Conservation (phyloP, 83 land plant genomes). For the Thuja plicata region DNA sequence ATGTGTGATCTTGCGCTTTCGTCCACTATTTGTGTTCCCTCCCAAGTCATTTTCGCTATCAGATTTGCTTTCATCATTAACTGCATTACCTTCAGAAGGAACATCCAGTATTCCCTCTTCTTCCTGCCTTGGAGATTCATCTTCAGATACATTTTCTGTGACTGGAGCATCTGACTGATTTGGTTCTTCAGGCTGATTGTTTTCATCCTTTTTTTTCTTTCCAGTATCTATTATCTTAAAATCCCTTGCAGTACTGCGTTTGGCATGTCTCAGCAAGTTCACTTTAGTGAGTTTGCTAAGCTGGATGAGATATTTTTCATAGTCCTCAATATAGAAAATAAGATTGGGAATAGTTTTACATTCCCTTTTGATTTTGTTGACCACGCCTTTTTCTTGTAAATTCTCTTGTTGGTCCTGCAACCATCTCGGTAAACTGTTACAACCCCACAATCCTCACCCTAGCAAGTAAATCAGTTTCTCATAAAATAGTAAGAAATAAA, state of each 20-base stretch:
- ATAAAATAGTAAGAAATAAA: not conserved
- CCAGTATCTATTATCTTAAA: conserved; percentile 62
- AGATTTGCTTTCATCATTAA: conserved; percentile 25
- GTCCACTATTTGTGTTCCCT: conserved; percentile 18
- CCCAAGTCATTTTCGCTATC: conserved; percentile 20
- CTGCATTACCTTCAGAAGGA: conserved; percentile 16
- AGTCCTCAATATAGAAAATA: conserved; percentile 88
- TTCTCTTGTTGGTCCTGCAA: conserved; percentile 79
- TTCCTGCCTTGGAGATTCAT: conserved; percentile 25
- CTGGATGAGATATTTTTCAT: conserved; percentile 85
- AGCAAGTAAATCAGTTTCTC: not conserved
- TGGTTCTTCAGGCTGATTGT: conserved; percentile 10
- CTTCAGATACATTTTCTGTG: conserved; percentile 15
- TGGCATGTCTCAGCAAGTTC: conserved; percentile 85
- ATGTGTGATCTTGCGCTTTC: conserved; percentile 10
- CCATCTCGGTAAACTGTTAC: not conserved
- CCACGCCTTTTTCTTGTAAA: conserved; percentile 32
- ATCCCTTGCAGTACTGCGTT: conserved; percentile 87
- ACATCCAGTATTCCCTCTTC: conserved; percentile 12
- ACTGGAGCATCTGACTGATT: conserved; percentile 17
- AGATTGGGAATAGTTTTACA: conserved; percentile 79
- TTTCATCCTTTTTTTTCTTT: conserved; percentile 32
- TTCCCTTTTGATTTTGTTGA: conserved; percentile 79
- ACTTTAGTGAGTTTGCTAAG: conserved; percentile 78
- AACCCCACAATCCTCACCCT: not conserved